A percentile compares a stretch with the other conserved stretches of the same genome.
These are phyloP conservation scores for Gossypium anomalum DNA, from an alignment of 345 rosid species.

Conservation along the genomic window DNA sequence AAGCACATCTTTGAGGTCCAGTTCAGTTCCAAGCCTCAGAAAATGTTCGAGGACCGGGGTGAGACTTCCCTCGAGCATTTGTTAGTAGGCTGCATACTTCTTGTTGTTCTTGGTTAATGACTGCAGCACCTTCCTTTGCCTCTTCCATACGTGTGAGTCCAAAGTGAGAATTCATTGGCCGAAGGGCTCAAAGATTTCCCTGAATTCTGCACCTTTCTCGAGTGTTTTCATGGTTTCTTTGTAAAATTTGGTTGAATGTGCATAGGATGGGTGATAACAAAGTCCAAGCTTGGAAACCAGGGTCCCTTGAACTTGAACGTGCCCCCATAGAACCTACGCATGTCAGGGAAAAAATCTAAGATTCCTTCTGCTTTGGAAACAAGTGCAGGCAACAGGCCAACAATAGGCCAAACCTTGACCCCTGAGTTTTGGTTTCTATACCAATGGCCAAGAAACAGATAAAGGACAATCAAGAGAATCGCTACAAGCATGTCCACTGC, in stretches of 20 bases:
- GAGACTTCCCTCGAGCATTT: neutral
- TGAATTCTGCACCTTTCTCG: conserved; percentile 14
- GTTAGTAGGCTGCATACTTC: neutral
- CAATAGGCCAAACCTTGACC: no score
- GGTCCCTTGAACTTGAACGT: conserved; percentile 23
- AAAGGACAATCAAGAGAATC: no score
- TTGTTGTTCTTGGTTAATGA: neutral
- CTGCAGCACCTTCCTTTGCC: conserved; percentile 16
- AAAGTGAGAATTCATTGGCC: conserved; percentile 26
- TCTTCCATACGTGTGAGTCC: conserved; percentile 19
- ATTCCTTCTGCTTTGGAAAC: neutral
- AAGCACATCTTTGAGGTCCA: conserved; percentile 33
- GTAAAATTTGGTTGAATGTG: conserved; percentile 15
- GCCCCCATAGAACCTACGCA: neutral
- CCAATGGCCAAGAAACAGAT: no score
- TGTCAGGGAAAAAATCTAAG: conserved; percentile 1
- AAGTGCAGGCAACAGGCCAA: no score
- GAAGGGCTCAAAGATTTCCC: conserved; percentile 15
- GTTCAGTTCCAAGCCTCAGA: neutral
- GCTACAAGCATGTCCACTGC: no score
- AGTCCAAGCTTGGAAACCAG: conserved; percentile 15
- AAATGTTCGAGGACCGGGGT: conserved; percentile 11
- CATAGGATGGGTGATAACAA: conserved; percentile 7
- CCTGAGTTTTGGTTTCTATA: no score
- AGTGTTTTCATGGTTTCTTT: conserved; percentile 16